phyloP scores from a whole-genome alignment of 1,284 basidiomycete genomes.

The Erythrobasidium hasegawianum region DNA sequence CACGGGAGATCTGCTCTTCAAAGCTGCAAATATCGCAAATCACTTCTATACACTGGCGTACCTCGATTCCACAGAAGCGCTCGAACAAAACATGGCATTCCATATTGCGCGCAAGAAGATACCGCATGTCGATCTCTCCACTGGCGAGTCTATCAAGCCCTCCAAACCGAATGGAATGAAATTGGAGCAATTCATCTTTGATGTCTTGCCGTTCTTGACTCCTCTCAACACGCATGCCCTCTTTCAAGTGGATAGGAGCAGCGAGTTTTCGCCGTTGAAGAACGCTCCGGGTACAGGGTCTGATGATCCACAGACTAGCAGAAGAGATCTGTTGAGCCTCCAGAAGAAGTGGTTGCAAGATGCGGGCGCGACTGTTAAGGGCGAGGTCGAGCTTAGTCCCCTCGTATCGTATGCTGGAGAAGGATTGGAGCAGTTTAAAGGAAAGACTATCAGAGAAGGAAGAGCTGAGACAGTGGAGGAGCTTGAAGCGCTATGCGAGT shows the following conservation, averaged over 20 bases:
- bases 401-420: slow-evolving; percentile 86
- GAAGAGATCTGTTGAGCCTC: slow-evolving; percentile 84
- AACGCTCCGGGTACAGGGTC: slow-evolving; percentile 91
- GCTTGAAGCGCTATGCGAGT: slow-evolving; percentile 34
- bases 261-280: slow-evolving; percentile 96
- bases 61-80: slow-evolving; percentile 71
- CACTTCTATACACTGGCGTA: slow-evolving; percentile 94
- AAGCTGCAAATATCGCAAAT: slow-evolving; percentile 96
- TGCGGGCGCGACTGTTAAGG: slow-evolving; percentile 64
- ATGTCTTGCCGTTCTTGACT: slow-evolving; percentile 88
- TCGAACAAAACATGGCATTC: slow-evolving; percentile 87
- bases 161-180: slow-evolving; percentile 96
- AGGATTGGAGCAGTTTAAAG: slow-evolving; percentile 73
- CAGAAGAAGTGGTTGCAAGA: slow-evolving; percentile 76
- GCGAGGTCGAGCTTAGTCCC: slow-evolving; percentile 88
- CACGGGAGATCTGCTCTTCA: slow-evolving; percentile 70
- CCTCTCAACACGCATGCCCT: slow-evolving; percentile 62
- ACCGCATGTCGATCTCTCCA: slow-evolving; percentile 67
- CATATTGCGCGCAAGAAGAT: slow-evolving; percentile 99
- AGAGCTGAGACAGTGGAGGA: slow-evolving; percentile 46
- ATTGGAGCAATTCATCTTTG: slow-evolving; percentile 97
- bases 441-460: slow-evolving; percentile 65
- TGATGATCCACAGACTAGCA: slow-evolving; percentile 88
- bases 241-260: slow-evolving; percentile 78
- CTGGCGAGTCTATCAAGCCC: slow-evolving; percentile 69